phyloP scores from a whole-genome alignment of 2,329 filamentous ascomycete genomes.

The Blastomyces percursus region DNA sequence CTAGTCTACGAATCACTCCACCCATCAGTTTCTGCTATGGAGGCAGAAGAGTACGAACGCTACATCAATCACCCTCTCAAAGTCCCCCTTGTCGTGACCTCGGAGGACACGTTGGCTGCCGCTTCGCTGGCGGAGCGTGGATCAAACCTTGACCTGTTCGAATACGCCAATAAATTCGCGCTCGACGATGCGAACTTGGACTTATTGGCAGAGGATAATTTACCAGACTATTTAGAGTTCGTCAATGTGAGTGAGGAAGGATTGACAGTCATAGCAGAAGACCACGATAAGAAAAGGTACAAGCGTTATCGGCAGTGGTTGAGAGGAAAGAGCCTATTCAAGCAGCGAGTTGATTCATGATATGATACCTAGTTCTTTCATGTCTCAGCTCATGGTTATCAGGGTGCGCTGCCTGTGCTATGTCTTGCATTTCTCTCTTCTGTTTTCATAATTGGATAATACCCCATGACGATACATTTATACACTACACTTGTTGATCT shows the following conservation, averaged over 20 bases:
- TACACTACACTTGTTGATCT: not conserved
- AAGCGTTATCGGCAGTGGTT: slow-evolving; percentile 96
- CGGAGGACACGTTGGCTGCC: slow-evolving; percentile 30
- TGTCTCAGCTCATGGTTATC: not conserved
- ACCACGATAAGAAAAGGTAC: slow-evolving; percentile 84
- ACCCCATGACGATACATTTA: not conserved
- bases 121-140: slow-evolving; percentile 26
- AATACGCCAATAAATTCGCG: slow-evolving; percentile 63
- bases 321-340: slow-evolving; percentile 87
- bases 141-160: slow-evolving; percentile 57
- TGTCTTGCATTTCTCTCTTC: not conserved
- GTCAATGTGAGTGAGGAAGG: slow-evolving; percentile 69
- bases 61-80: slow-evolving; percentile 86
- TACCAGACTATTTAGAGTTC: slow-evolving; percentile 65
- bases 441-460: not conserved
- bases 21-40: slow-evolving; percentile 63
- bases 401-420: too few species aligned
- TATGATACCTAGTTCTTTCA: not conserved
- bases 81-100: slow-evolving; percentile 55
- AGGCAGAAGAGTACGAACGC: slow-evolving; percentile 74
- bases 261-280: slow-evolving; percentile 76
- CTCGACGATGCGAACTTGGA: slow-evolving; percentile 44
- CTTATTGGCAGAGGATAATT: slow-evolving; percentile 48
- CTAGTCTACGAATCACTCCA: slow-evolving; percentile 78
- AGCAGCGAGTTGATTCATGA: slow-evolving; percentile 55